Conservation (phyloP, 331 rosid genomes). For the Spiraea crenata region DNA sequence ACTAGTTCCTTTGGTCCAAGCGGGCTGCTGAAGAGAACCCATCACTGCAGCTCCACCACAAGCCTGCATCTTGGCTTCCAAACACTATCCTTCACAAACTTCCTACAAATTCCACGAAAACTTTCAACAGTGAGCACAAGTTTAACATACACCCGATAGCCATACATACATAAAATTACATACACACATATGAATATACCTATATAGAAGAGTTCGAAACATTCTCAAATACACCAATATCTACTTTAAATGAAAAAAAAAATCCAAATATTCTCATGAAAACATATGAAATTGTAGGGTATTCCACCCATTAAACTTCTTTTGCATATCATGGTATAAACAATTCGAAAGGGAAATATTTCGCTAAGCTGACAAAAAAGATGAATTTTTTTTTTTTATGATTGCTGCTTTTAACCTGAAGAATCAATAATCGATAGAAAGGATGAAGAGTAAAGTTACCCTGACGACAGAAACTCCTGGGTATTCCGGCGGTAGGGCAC, state of each 20-base stretch:
- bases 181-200: not conserved
- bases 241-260: not conserved
- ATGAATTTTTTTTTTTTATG: not conserved
- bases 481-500: not conserved
- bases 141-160: not conserved
- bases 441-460: not conserved
- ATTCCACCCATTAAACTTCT: not conserved
- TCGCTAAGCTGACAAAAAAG: not conserved
- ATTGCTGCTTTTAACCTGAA: not conserved
- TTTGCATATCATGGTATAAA: not conserved
- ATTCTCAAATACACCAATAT: not conserved
- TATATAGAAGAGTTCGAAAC: not conserved
- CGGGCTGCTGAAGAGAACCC: slow-evolving; percentile 64
- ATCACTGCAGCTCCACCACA: slow-evolving; percentile 53
- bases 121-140: not conserved
- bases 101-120: slow-evolving; percentile 20
- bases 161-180: not conserved
- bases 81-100: slow-evolving; percentile 13
- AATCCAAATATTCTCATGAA: not conserved
- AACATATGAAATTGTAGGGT: too few relatives aligned
- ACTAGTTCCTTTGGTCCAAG: slow-evolving; percentile 45
- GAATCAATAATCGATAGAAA: not conserved
- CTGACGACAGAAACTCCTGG: not conserved
- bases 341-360: not conserved
- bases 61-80: slow-evolving; percentile 54